phyloP scores from a whole-genome alignment of 768 basidiomycete genomes.

The Termitomyces sp. region DNA sequence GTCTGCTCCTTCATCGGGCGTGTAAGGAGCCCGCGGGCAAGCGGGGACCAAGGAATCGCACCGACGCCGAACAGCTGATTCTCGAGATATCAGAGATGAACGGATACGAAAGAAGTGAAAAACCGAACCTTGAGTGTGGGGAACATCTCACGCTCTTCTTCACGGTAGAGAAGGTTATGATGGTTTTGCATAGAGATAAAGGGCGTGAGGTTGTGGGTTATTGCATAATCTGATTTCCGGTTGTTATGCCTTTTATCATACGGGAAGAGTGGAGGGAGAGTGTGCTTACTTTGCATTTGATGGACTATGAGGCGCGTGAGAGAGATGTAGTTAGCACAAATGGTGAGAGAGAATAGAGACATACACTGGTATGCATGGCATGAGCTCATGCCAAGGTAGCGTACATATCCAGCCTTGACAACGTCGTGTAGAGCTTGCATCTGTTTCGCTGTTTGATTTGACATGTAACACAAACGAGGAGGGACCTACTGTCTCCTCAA shows the following conservation, averaged over 20 bases:
- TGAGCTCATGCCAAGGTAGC: constrained; percentile 56
- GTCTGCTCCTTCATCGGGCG: constrained; percentile 35
- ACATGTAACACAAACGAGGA: neutral
- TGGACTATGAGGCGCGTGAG: too few species aligned
- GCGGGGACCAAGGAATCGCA: constrained; percentile 54
- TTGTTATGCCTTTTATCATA: too few species aligned
- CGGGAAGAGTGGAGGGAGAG: too few species aligned
- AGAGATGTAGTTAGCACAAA: neutral
- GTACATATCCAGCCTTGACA: constrained; percentile 56
- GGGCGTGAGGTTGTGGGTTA: constrained; percentile 48
- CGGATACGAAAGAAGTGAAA: too few species aligned
- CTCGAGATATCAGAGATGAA: too few species aligned
- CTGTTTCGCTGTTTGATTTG: constrained; percentile 16
- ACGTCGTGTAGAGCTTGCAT: constrained; percentile 69
- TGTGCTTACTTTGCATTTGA: constrained; percentile 57
- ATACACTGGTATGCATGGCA: constrained; percentile 52
- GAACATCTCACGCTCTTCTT: constrained; percentile 64
- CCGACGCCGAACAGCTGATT: constrained; percentile 53
- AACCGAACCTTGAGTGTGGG: constrained; percentile 43
- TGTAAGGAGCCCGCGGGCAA: constrained; percentile 44
- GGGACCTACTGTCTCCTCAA: constrained; percentile 42
- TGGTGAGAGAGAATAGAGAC: too few species aligned
- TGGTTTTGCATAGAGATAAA: constrained; percentile 73
- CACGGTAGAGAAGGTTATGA: constrained; percentile 54
- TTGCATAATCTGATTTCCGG: constrained; percentile 64